Evolutionary conservation across 2,329 filamentous ascomycete species (phyloP), one percentile per base, ranked within the genome.

Genomic region (Fusarium sp.): DNA sequence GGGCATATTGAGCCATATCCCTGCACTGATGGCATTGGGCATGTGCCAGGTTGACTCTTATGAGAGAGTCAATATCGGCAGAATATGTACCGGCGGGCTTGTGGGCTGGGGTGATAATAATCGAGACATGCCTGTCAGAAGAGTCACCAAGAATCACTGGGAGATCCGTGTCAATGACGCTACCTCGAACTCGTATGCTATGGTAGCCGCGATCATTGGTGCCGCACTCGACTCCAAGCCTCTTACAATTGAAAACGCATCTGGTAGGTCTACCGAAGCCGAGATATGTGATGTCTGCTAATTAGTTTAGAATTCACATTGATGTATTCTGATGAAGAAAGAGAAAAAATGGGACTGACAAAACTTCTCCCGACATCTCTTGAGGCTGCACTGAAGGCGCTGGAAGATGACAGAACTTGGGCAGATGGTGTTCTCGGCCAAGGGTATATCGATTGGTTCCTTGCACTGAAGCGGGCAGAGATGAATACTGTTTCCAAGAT

Each of bases 81-180:
- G 54, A 4, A 68, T 68, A 64, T 68, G 64, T 9, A 49, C 65
- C 3, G 65, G 65, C 0, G 65, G 65, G 0, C 11, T 68, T 3
- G 46, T 68, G 0, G 65, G 65, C 5, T 68, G 65, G 65, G 65
- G 65, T 1, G 65, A 68, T 3, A 68, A 68, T 4, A 53, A 68
- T 7, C 30, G 65, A 0, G 65, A 68, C 7, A 68, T 68, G 64
- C 65, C 65, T 2, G 13, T 68, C 3, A 53, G 65, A n/a, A 62
- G 64, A 62, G 42, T 63, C 3, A 25, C 47, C 4, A 49, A 37
- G 7, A 68, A 62, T 7, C 65, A 68, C 15, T 68, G 64, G 65
- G 65, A 68, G 7, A 35, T 68, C 3, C 25, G 65, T 0, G 10
- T 68, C 6, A 68, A 49, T 3, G 65, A 68, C 5, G 64, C 47